Evolutionary conservation across 495 filamentous ascomycete species (phyloP).

Genomic region (Xylaria flabelliformis): DNA sequence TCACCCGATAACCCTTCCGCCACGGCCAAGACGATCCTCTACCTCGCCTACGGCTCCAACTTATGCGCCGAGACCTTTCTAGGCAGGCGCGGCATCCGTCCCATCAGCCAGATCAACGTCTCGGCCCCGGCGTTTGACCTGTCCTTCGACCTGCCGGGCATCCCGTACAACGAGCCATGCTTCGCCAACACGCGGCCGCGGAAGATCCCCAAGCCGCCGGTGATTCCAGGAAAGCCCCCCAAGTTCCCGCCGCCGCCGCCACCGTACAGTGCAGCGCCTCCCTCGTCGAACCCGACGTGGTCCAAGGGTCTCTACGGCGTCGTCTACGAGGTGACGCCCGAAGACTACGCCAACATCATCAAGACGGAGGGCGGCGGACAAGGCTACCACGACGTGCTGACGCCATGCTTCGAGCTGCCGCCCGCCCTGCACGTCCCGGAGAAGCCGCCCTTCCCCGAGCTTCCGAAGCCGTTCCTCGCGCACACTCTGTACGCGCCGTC

Average conservation of each 20-base stretch:
- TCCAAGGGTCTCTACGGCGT: constrained; percentile 84
- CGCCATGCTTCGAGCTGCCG: constrained; percentile 75
- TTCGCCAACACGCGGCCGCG: constrained; percentile 81
- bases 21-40: constrained; percentile 67
- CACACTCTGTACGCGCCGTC: constrained; percentile 53
- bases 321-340: constrained; percentile 87
- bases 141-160: constrained; percentile 82
- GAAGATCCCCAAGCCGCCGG: constrained; percentile 48
- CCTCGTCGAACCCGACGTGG: constrained; percentile 55
- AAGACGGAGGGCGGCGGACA: constrained; percentile 87
- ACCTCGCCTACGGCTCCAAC: constrained; percentile 96
- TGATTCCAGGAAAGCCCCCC: constrained; percentile 35
- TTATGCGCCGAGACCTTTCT: constrained; percentile 77
- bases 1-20: constrained; percentile 29
- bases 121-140: constrained; percentile 76
- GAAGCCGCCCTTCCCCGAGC: constrained; percentile 46
- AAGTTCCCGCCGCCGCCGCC: constrained; percentile 40
- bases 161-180: constrained; percentile 90
- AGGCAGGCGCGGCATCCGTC: constrained; percentile 75
- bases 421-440: constrained; percentile 49
- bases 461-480: constrained; percentile 53
- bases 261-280: constrained; percentile 45
- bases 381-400: constrained; percentile 80
- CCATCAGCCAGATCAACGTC: constrained; percentile 78
- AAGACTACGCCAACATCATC: constrained; percentile 86